Conservation (phyloP, 2,329 filamentous ascomycete species). For the Aspergillus arachidicola region DNA sequence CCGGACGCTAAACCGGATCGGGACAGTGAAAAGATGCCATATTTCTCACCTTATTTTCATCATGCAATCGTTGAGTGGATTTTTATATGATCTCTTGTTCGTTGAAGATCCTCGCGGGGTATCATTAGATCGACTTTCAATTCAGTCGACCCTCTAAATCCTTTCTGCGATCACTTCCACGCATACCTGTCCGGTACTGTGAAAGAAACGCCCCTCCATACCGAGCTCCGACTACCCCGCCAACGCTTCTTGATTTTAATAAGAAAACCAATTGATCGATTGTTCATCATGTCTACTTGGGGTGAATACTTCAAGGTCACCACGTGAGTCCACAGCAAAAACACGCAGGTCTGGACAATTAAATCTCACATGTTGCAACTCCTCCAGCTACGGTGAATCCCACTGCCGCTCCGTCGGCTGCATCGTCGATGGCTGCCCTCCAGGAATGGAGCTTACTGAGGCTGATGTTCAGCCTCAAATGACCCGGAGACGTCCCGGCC, state of each 20-base stretch:
- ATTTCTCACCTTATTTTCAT: slow-evolving; percentile 2
- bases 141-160: neutral
- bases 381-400: slow-evolving; percentile 72
- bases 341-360: neutral
- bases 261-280: slow-evolving; percentile 1
- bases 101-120: neutral
- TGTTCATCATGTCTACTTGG: slow-evolving; percentile 77
- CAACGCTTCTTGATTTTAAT: neutral
- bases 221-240: neutral
- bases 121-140: neutral
- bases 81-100: neutral
- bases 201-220: neutral
- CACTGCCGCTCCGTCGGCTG: slow-evolving; percentile 92
- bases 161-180: neutral
- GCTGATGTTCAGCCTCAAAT: slow-evolving; percentile 92
- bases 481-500: slow-evolving; percentile 84
- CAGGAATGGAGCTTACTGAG: slow-evolving; percentile 82
- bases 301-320: slow-evolving; percentile 80
- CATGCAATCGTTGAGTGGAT: neutral
- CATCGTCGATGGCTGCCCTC: slow-evolving; percentile 91
- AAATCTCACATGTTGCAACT: slow-evolving; percentile 2
- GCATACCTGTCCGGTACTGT: neutral
- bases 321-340: slow-evolving; percentile 60
- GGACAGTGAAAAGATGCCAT: slow-evolving; percentile 7
- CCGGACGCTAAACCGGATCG: slow-evolving; percentile 20